Percentiles rank a stretch among this genome's conserved stretches.
Evolutionary conservation across 805 yeast genomes (phyloP).

Genomic region (Zygosaccharomyces bailii): DNA sequence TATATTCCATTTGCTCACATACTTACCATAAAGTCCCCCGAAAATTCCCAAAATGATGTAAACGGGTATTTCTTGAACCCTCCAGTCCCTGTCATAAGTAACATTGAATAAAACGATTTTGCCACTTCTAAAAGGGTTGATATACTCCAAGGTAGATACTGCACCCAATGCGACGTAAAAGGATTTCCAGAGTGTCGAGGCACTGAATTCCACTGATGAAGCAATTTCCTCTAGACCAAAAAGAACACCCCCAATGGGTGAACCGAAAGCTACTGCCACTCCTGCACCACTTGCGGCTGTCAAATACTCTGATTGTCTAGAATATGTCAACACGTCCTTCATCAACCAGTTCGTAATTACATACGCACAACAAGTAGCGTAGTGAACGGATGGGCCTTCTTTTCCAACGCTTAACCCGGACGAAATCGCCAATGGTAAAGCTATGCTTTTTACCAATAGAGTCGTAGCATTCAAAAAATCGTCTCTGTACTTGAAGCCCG

Average conservation of each 20-base stretch:
- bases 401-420: constrained; percentile 93
- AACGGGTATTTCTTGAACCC: constrained; percentile 74
- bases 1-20: constrained; percentile 71
- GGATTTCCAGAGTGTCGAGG: constrained; percentile 83
- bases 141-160: constrained; percentile 69
- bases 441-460: constrained; percentile 67
- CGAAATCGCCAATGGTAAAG: constrained; percentile 86
- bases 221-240: constrained; percentile 87
- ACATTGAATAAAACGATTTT: constrained; percentile 92
- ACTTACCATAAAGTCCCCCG: constrained; percentile 87
- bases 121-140: constrained; percentile 93
- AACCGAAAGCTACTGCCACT: constrained; percentile 96
- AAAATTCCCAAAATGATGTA: constrained; percentile 77
- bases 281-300: constrained; percentile 97
- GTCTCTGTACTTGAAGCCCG: constrained; percentile 73
- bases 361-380: constrained; percentile 94
- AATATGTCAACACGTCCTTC: constrained; percentile 35
- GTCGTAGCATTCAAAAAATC: constrained; percentile 77
- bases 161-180: constrained; percentile 90
- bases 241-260: constrained; percentile 94
- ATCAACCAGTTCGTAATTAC: constrained; percentile 57
- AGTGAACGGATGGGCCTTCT: constrained; percentile 98
- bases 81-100: constrained; percentile 85
- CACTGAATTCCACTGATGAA: constrained; percentile 60
- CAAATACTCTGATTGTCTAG: constrained; percentile 41